These are phyloP conservation scores for Phytopythium sindhum DNA, from an alignment of 352 stramenopile genomes.

Conservation along the genomic window DNA sequence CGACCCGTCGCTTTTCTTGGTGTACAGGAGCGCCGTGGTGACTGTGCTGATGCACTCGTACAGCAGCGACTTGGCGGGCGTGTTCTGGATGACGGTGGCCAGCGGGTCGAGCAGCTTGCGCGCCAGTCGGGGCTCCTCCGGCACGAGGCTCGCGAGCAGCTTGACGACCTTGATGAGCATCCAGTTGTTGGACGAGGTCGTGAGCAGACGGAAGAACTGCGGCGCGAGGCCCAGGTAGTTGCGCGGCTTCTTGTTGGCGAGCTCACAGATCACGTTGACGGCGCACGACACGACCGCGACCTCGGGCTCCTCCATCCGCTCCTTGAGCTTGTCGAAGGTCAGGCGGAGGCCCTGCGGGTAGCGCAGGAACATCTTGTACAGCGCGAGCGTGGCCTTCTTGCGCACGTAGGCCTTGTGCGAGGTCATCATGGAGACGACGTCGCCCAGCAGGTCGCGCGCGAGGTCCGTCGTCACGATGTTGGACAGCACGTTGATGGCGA, in stretches of 20 bases:
- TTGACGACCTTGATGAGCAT: constrained; percentile 99
- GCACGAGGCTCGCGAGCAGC: constrained; percentile 95
- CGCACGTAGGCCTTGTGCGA: constrained; percentile 96
- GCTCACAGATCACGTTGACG: constrained; percentile 99
- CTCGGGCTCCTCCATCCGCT: constrained; percentile 95
- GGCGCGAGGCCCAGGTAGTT: constrained; percentile 98
- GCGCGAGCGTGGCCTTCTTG: constrained; percentile 97
- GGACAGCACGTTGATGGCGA: constrained; percentile 98
- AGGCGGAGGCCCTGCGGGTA: constrained; percentile 97
- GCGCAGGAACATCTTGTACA: constrained; percentile 99
- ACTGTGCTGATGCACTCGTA: constrained; percentile 98
- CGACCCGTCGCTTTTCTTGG: constrained; percentile 93
- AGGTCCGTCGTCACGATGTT: constrained; percentile 99
- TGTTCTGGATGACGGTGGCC: constrained; percentile 96
- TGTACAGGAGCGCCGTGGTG: constrained; percentile 96
- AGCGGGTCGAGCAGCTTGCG: constrained; percentile 98
- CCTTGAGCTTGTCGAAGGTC: constrained; percentile 98
- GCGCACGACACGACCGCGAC: constrained; percentile 96
- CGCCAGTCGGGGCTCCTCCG: constrained; percentile 96
- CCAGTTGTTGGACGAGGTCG: constrained; percentile 98
- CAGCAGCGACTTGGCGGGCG: constrained; percentile 96
- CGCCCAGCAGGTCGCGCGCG: constrained; percentile 90
- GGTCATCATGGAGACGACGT: constrained; percentile 90
- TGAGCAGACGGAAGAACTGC: constrained; percentile 98
- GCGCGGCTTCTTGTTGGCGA: constrained; percentile 98